Conservation (phyloP, 2,329 filamentous ascomycete genomes). For the Xylariaceae sp. region DNA sequence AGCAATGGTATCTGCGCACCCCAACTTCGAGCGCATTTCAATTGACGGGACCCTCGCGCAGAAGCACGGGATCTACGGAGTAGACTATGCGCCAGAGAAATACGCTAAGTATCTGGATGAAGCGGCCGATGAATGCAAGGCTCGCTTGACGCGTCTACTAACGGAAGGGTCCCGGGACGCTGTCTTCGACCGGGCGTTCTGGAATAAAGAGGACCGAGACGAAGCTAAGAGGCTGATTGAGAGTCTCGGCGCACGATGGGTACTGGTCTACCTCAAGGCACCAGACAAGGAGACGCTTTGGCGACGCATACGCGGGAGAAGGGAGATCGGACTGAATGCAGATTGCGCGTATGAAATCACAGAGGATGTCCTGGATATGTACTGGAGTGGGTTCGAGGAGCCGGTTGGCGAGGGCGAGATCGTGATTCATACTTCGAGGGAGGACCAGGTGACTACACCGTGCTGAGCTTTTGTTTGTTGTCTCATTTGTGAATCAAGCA, state of each 20-base stretch:
- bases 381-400: slow-evolving; percentile 34
- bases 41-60: slow-evolving; percentile 34
- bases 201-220: slow-evolving; percentile 39
- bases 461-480: no score
- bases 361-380: slow-evolving; percentile 30
- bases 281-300: slow-evolving; percentile 39
- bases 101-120: slow-evolving; percentile 32
- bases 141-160: slow-evolving; percentile 18
- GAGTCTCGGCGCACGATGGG: slow-evolving; percentile 36
- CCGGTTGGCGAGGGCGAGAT: slow-evolving; percentile 31
- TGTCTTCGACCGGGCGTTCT: slow-evolving; percentile 43
- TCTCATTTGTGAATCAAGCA: no score
- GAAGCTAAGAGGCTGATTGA: slow-evolving; percentile 39
- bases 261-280: slow-evolving; percentile 39
- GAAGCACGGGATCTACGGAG: slow-evolving; percentile 36
- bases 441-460: no score
- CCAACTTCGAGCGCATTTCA: slow-evolving; percentile 36
- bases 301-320: slow-evolving; percentile 39
- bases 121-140: slow-evolving; percentile 23
- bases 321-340: slow-evolving; percentile 38
- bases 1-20: slow-evolving; percentile 31
- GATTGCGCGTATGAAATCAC: slow-evolving; percentile 33
- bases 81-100: slow-evolving; percentile 37
- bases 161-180: slow-evolving; percentile 31
- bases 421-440: slow-evolving; percentile 30